Conservation (phyloP, 2,329 filamentous ascomycete species). For the Fusarium nematophilum region DNA sequence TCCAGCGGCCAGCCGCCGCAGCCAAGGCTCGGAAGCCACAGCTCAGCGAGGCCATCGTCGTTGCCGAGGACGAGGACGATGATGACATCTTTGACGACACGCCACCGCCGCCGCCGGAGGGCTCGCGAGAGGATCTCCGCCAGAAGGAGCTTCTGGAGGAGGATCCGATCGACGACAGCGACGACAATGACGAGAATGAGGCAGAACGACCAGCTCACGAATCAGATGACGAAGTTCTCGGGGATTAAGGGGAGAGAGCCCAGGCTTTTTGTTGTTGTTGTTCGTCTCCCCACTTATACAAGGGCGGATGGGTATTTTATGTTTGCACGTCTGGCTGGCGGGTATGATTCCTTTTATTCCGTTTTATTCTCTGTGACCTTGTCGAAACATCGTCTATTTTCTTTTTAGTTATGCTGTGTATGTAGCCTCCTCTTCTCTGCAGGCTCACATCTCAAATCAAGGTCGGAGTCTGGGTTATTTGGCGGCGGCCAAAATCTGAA, state of each 20-base stretch:
- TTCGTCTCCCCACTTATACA: constrained; percentile 1
- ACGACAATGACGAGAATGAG: constrained; percentile 49
- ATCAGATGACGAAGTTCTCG: constrained; percentile 58
- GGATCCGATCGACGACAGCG: constrained; percentile 50
- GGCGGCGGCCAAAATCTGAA: constrained; percentile 26
- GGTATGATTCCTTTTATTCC: constrained; percentile 20
- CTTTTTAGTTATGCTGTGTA: constrained; percentile 29
- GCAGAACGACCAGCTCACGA: constrained; percentile 49
- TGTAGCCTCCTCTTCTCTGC: constrained; percentile 25
- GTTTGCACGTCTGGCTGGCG: constrained; percentile 20
- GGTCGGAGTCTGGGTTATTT: constrained; percentile 42
- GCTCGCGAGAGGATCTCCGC: constrained; percentile 67
- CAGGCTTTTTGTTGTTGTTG: background rate
- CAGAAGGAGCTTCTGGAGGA: constrained; percentile 67
- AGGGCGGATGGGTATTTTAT: constrained; percentile 18
- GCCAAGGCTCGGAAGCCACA: constrained; percentile 49
- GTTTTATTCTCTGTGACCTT: constrained; percentile 23
- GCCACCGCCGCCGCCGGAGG: constrained; percentile 67
- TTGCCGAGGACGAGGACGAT: constrained; percentile 54
- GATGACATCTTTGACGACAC: constrained; percentile 61
- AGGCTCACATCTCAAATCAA: constrained; percentile 15
- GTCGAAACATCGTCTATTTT: constrained; percentile 13
- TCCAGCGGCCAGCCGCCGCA: constrained; percentile 34
- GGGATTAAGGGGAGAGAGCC: constrained; percentile 51
- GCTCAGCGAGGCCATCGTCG: constrained; percentile 59